Conservation (phyloP, 305 asterid species). For the Fraxinus baroniana region DNA sequence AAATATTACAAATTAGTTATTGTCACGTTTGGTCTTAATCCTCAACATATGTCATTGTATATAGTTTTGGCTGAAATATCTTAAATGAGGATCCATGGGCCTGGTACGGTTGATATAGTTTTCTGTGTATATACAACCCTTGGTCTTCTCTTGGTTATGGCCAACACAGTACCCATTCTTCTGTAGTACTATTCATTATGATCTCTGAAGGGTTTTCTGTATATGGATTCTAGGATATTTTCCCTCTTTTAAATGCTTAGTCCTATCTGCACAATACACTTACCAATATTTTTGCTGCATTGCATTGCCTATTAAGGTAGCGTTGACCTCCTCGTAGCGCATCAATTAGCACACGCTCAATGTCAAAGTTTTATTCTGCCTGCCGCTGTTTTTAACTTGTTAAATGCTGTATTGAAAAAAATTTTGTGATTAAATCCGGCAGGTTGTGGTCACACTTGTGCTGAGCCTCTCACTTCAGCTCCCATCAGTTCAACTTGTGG, state of each 20-base stretch:
- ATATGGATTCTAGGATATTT: neutral
- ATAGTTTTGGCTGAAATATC: constrained; percentile 4
- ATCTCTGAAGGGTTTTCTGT: neutral
- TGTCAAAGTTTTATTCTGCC: neutral
- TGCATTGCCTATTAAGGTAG: neutral
- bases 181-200: neutral
- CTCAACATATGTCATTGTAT: constrained; percentile 11
- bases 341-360: constrained; percentile 4
- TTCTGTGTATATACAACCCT: neutral
- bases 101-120: constrained; percentile 1
- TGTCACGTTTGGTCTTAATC: neutral
- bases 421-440: constrained; percentile 27
- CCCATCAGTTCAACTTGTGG: constrained; percentile 86
- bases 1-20: neutral
- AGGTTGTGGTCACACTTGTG: constrained; percentile 89
- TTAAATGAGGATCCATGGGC: neutral
- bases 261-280: neutral
- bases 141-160: constrained; percentile 4
- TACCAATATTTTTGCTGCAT: neutral
- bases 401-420: constrained; percentile 2
- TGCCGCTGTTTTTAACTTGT: neutral
- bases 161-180: neutral
- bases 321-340: neutral
- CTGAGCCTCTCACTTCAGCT: constrained; percentile 79
- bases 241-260: neutral